Evolutionary conservation across 2,329 filamentous ascomycete species (phyloP).

Genomic region (Rutstroemia sp.): DNA sequence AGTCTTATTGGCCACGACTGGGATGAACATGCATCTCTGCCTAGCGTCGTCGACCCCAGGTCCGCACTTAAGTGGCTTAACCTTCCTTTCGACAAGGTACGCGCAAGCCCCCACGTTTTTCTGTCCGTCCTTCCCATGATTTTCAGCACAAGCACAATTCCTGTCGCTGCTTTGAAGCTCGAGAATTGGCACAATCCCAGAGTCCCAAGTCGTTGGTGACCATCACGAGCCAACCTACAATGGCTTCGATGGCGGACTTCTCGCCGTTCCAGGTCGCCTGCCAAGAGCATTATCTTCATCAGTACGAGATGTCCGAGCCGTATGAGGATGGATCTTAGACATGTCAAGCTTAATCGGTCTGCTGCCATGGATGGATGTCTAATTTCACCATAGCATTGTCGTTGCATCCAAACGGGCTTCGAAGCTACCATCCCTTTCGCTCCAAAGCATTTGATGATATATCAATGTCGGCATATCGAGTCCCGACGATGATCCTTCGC

Average conservation of each 20-base stretch:
- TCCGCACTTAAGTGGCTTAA: neutral
- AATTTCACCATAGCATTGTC: neutral
- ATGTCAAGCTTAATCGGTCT: neutral
- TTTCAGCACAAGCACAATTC: conserved; percentile 1
- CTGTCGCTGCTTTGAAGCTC: neutral
- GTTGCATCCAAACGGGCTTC: neutral
- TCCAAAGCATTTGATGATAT: neutral
- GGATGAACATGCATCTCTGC: neutral
- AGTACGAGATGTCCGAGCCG: neutral
- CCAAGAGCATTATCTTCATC: neutral
- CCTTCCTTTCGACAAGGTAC: neutral
- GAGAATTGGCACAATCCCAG: neutral
- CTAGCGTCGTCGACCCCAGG: neutral
- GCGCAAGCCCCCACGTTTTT: neutral
- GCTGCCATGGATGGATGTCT: neutral
- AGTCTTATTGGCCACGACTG: neutral
- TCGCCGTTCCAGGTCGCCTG: neutral
- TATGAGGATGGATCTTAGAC: neutral
- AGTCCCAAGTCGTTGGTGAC: neutral
- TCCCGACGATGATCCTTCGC: neutral
- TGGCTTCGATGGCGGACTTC: neutral
- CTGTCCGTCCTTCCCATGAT: neutral
- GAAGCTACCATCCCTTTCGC: neutral
- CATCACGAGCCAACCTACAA: neutral
- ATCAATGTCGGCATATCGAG: neutral